These are phyloP conservation scores for Aureobasidium musti DNA, from an alignment of 2,329 filamentous ascomycete genomes.

Conservation along the genomic window DNA sequence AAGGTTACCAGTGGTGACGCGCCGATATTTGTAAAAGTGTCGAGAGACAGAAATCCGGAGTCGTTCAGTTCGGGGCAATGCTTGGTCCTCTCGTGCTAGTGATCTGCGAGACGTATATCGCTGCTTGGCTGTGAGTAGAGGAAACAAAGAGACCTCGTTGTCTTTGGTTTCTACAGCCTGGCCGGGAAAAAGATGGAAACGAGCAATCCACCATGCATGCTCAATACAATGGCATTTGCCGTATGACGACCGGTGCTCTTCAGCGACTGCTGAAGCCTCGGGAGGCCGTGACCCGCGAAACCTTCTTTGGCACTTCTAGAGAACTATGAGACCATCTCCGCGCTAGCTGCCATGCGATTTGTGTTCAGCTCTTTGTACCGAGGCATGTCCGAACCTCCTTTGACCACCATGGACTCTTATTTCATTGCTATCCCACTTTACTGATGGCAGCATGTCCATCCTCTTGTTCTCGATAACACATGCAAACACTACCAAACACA, in stretches of 20 bases:
- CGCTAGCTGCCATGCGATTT: slow-evolving; percentile 21
- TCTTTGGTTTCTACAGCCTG: not conserved
- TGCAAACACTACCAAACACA: not conserved
- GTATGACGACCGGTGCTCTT: slow-evolving; percentile 23
- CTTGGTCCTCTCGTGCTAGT: not conserved
- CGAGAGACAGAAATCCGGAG: slow-evolving; percentile 3
- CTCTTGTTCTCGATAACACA: not conserved
- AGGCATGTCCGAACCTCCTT: not conserved
- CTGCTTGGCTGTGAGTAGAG: not conserved
- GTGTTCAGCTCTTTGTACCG: not conserved
- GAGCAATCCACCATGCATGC: slow-evolving; percentile 13
- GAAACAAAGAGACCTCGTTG: slow-evolving; percentile 6
- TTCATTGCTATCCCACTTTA: not conserved
- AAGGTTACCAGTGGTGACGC: slow-evolving; percentile 24
- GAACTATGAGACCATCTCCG: slow-evolving; percentile 19
- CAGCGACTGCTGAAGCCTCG: slow-evolving; percentile 19
- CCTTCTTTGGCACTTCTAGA: slow-evolving; percentile 19
- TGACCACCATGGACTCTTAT: not conserved
- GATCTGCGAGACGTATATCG: slow-evolving; percentile 24
- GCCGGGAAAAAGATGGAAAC: slow-evolving; percentile 21
- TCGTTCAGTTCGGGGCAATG: not conserved
- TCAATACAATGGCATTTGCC: slow-evolving; percentile 26
- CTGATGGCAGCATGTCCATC: not conserved
- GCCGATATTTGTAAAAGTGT: slow-evolving; percentile 20
- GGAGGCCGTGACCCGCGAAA: slow-evolving; percentile 11